Conservation (phyloP, 106 monocot species). For the Xerophyta viscosa region DNA sequence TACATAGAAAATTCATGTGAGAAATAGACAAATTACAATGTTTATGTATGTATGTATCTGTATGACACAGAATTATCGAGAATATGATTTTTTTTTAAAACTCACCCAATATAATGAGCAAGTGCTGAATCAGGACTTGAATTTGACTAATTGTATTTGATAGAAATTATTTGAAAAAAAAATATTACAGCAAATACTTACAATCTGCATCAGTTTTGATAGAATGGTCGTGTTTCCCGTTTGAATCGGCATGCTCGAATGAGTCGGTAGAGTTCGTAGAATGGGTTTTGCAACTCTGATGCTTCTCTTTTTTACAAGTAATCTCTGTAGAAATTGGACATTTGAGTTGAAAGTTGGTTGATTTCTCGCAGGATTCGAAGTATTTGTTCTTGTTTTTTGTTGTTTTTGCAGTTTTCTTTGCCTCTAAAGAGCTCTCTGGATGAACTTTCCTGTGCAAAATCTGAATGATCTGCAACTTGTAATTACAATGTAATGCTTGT, state of each 20-base stretch:
- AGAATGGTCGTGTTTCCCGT: constrained; percentile 39
- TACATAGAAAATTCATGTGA: constrained; percentile 9
- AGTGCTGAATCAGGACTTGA: too few relatives aligned
- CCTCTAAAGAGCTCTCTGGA: constrained; percentile 29
- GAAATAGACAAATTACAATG: not conserved
- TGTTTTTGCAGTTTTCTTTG: constrained; percentile 21
- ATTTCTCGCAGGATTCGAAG: not conserved
- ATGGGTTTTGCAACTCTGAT: constrained; percentile 18
- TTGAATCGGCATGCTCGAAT: constrained; percentile 16
- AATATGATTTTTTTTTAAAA: too few relatives aligned
- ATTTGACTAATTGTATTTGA: too few relatives aligned
- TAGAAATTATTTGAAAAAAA: too few relatives aligned
- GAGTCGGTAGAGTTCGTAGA: constrained; percentile 5
- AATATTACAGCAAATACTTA: constrained; percentile 22
- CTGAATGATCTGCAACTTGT: constrained; percentile 50
- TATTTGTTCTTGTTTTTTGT: constrained; percentile 13
- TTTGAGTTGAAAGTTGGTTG: not conserved
- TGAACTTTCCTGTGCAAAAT: constrained; percentile 77
- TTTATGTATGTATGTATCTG: not conserved
- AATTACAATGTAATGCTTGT: not conserved
- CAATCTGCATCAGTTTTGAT: constrained; percentile 87
- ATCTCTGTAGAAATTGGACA: not conserved
- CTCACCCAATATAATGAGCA: too few relatives aligned
- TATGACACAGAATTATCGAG: too few relatives aligned
- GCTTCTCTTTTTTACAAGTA: constrained; percentile 3